Conservation (phyloP, 2,329 filamentous ascomycete genomes). For the Aspergillus fischeri region DNA sequence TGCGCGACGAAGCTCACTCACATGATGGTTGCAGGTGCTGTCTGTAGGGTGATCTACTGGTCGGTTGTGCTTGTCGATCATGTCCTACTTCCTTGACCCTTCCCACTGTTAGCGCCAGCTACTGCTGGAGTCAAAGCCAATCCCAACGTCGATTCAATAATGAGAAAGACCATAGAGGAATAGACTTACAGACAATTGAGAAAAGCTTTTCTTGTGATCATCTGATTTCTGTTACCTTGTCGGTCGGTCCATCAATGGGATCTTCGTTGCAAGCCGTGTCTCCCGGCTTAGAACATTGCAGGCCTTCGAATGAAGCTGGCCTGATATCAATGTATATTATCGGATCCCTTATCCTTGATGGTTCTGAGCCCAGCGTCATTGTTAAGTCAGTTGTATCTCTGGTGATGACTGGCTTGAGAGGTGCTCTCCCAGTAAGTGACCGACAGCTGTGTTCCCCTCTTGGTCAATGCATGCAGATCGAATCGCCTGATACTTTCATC, state of each 20-base stretch:
- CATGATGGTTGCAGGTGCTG: background rate
- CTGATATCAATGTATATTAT: background rate
- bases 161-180: background rate
- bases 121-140: background rate
- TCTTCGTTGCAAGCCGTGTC: background rate
- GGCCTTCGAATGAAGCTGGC: background rate
- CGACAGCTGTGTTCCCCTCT: background rate
- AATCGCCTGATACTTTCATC: background rate
- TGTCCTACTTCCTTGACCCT: background rate
- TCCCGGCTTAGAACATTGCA: background rate
- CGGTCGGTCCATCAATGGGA: background rate
- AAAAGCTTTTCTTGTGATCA: background rate
- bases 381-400: background rate
- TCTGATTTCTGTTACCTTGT: background rate
- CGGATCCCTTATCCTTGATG: background rate
- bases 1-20: background rate
- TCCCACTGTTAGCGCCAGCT: too few relatives aligned
- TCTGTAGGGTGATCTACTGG: background rate
- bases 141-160: background rate
- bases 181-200: too few relatives aligned
- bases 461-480: background rate
- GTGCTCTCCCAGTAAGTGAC: background rate
- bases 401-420: background rate
- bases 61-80: background rate
- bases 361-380: too few relatives aligned